A percentile compares a stretch with the other conserved stretches of the same genome.
phyloP scores from a whole-genome alignment of 371 early-diverging fungal species.

The Mortierella polycephala region DNA sequence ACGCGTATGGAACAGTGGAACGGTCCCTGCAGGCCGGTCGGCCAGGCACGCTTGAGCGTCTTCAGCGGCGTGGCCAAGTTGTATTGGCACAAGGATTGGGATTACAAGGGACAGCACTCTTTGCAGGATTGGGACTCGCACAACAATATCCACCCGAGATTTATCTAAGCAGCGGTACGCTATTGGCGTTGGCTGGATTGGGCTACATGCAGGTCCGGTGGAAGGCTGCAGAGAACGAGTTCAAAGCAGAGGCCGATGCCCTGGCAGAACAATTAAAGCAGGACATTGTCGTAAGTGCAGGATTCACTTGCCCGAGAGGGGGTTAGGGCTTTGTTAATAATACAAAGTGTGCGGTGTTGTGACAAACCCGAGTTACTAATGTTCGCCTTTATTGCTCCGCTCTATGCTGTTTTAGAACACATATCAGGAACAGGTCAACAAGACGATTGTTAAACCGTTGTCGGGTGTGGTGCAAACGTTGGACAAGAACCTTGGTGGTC shows the following conservation, averaged over 20 bases:
- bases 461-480: slow-evolving; percentile 32
- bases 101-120: slow-evolving; percentile 39
- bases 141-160: slow-evolving; percentile 53
- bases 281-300: slow-evolving; percentile 42
- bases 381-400: not conserved
- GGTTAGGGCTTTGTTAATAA: no score
- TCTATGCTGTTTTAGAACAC: slow-evolving; percentile 16
- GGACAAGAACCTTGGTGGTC: slow-evolving; percentile 43
- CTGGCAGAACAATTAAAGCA: slow-evolving; percentile 42
- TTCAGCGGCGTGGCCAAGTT: slow-evolving; percentile 51
- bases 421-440: slow-evolving; percentile 47
- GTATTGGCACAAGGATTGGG: slow-evolving; percentile 47
- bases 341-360: not conserved
- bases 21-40: slow-evolving; percentile 19
- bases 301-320: no score
- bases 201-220: slow-evolving; percentile 52
- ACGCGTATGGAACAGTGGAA: slow-evolving; percentile 35
- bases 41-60: slow-evolving; percentile 38
- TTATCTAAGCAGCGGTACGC: slow-evolving; percentile 35
- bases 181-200: slow-evolving; percentile 40
- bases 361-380: not conserved
- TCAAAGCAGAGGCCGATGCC: slow-evolving; percentile 36
- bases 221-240: slow-evolving; percentile 54
- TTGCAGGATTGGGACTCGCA: slow-evolving; percentile 41
- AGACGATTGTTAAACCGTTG: slow-evolving; percentile 46